phyloP scores from a whole-genome alignment of 202 grass and related monocot species.

The Zizania palustris region DNA sequence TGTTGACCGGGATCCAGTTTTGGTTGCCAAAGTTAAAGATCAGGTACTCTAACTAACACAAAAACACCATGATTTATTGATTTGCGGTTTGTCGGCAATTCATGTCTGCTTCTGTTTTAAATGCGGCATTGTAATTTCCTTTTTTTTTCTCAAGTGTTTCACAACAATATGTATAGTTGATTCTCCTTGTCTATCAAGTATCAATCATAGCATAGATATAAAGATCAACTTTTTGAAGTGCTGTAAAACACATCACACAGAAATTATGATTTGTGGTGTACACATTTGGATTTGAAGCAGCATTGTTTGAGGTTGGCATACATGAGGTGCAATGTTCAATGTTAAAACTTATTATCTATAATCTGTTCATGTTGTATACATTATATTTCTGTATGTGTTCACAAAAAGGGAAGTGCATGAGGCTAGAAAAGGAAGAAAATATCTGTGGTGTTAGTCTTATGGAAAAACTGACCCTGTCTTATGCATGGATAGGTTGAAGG shows the following conservation, averaged over 20 bases:
- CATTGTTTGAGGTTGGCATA: background rate
- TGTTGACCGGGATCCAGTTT: conserved; percentile 45
- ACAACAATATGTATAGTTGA: background rate
- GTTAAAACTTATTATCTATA: background rate
- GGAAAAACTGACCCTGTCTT: conserved; percentile 10
- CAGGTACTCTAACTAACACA: conserved; percentile 27
- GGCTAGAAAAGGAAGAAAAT: background rate
- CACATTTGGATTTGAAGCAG: background rate
- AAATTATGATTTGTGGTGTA: background rate
- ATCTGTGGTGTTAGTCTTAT: background rate
- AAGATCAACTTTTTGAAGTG: background rate
- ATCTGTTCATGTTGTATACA: background rate
- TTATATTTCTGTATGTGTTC: background rate
- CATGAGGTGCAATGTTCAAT: background rate
- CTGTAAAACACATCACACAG: background rate
- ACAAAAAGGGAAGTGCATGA: background rate
- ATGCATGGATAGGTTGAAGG: conserved; percentile 40
- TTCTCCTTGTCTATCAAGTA: background rate
- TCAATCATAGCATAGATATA: background rate
- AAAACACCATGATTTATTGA: background rate
- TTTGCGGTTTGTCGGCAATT: background rate
- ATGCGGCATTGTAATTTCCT: background rate
- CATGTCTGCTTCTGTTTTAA: background rate
- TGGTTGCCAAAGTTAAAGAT: conserved; percentile 52
- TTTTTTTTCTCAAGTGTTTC: background rate